Conservation (phyloP, 352 stramenopile species). For the Globisporangium abappressorium region DNA sequence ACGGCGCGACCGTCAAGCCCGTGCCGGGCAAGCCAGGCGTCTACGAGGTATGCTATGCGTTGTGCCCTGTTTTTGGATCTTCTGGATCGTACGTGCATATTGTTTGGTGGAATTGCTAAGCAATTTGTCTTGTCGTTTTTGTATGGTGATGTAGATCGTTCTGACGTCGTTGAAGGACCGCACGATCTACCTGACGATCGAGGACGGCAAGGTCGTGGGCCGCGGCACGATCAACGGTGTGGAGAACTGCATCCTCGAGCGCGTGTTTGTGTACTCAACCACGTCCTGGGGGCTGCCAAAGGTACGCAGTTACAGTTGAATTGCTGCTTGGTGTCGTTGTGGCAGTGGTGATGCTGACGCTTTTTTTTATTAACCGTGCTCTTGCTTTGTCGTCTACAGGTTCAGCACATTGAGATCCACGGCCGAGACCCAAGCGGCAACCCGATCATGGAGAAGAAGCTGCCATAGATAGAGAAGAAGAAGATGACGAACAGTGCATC, state of each 20-base stretch:
- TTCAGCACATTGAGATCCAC: conserved; percentile 89
- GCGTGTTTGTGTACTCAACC: conserved; percentile 83
- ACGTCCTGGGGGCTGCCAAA: conserved; percentile 87
- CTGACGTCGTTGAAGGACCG: conserved; percentile 86
- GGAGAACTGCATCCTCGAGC: conserved; percentile 65
- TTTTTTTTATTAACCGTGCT: neutral
- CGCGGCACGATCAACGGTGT: conserved; percentile 73
- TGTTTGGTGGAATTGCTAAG: neutral
- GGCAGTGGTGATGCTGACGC: neutral
- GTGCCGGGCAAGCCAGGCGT: conserved; percentile 61
- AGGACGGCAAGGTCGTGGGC: conserved; percentile 72
- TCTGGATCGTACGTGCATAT: neutral
- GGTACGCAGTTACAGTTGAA: conserved; percentile 12
- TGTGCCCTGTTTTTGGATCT: neutral
- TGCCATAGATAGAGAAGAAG: conserved; percentile 40
- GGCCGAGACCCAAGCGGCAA: conserved; percentile 63
- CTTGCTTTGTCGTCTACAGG: conserved; percentile 18
- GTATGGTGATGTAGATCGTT: conserved; percentile 24
- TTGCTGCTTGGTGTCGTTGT: neutral
- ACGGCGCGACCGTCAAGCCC: conserved; percentile 74
- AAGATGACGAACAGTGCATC: neutral
- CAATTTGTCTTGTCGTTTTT: neutral
- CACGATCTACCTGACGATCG: conserved; percentile 66
- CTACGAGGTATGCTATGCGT: conserved; percentile 40
- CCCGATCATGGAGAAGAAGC: conserved; percentile 82